Evolutionary conservation across 225 moss, liverwort and hornwort species (phyloP).

Genomic region (Sphagnum contortum): DNA sequence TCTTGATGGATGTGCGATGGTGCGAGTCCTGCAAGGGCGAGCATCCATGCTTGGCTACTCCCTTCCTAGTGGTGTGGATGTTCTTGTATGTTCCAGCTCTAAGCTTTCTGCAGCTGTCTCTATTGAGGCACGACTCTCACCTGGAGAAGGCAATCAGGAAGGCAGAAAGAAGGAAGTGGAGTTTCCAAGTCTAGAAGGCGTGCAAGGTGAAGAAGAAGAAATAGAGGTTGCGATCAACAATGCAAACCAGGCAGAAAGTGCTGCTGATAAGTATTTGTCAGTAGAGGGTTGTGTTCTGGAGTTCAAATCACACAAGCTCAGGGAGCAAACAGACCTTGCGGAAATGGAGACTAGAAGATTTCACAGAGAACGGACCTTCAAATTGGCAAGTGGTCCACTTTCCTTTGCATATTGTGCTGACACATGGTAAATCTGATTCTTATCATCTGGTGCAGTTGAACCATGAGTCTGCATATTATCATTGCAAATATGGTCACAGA

Average conservation of each 20-base stretch:
- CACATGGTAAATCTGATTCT: no score
- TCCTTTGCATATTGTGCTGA: no score
- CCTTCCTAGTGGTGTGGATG: conserved; percentile 51
- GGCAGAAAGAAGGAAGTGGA: conserved; percentile 13
- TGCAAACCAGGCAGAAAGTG: no score
- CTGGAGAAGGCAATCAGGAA: conserved; percentile 14
- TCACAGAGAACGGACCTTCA: conserved; percentile 22
- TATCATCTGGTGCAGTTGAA: no score
- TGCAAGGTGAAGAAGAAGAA: conserved; percentile 2
- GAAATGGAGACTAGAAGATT: conserved; percentile 9
- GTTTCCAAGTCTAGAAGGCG: not conserved
- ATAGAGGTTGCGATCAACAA: conserved; percentile 10
- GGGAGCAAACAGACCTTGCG: conserved; percentile 8
- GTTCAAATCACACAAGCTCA: conserved; percentile 36
- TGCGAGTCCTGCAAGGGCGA: conserved; percentile 57
- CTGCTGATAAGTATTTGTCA: no score
- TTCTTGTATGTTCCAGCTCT: conserved; percentile 80
- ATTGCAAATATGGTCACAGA: no score
- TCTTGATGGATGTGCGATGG: conserved; percentile 84
- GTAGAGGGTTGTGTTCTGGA: conserved; percentile 23
- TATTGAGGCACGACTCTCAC: conserved; percentile 38
- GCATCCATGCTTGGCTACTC: conserved; percentile 79
- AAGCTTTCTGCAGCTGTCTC: conserved; percentile 66
- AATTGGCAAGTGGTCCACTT: conserved; percentile 20
- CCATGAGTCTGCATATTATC: no score